Evolutionary conservation across 805 yeast genomes (phyloP).

Genomic region (Grigorovia yakushimaensis): DNA sequence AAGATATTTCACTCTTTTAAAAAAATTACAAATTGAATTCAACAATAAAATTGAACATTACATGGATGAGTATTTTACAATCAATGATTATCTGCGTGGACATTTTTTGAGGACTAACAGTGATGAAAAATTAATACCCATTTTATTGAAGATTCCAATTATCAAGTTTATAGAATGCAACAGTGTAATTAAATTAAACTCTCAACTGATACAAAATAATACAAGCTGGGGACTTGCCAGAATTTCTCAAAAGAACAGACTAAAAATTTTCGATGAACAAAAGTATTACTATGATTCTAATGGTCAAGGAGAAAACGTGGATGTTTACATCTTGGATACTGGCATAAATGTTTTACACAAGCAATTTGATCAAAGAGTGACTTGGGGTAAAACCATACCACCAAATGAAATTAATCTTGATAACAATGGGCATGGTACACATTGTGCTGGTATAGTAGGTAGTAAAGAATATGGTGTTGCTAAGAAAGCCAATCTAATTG

Average conservation of each 20-base stretch:
- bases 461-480: slow-evolving; percentile 73
- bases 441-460: slow-evolving; percentile 90
- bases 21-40: neutral
- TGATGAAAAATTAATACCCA: neutral
- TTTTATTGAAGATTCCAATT: neutral
- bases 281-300: slow-evolving; percentile 43
- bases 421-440: slow-evolving; percentile 91
- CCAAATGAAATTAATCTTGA: slow-evolving; percentile 53
- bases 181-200: neutral
- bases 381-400: slow-evolving; percentile 51
- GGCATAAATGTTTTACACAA: slow-evolving; percentile 55
- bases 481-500: slow-evolving; percentile 64
- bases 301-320: slow-evolving; percentile 44
- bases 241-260: slow-evolving; percentile 67
- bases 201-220: slow-evolving; percentile 43
- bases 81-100: neutral
- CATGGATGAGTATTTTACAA: neutral
- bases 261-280: slow-evolving; percentile 57
- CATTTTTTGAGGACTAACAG: neutral
- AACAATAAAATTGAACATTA: neutral
- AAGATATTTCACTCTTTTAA: neutral
- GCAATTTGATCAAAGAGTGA: slow-evolving; percentile 56
- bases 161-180: slow-evolving; percentile 4
- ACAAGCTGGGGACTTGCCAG: slow-evolving; percentile 93
- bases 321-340: slow-evolving; percentile 73